Base-by-base conservation (phyloP, 1,284 basidiomycete genomes). In the Puccinia hordei region DNA sequence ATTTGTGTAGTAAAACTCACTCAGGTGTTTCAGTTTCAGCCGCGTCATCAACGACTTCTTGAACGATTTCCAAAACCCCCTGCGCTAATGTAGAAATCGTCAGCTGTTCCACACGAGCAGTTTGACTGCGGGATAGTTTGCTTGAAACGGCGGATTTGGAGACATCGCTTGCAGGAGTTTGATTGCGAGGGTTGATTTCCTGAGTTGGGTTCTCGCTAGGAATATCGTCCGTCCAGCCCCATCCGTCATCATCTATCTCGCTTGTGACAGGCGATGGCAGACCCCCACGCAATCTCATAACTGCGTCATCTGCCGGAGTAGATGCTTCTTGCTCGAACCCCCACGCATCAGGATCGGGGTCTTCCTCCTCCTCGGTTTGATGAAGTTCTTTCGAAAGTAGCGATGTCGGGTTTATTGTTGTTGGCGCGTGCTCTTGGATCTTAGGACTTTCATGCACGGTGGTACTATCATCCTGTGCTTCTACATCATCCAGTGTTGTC, bases 81-180 rank as follows among this genome's bases (percentile, higher is more conserved):
- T 80, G 68, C 13, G 77, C 77, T 41, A 73, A 22, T 38, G n/a
- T 73, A 73, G 77, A 80, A 33, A 80, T 80, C 24, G 77, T 80
- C 10, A 80, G 24, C 55, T 80, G 51, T 33, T 73, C 68, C 27
- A 71, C 55, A 49, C 44, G 74, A 35, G 33, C 38, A 24, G 53
- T 19, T 49, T 51, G 2, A 63, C 33, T n/a, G 19, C n/a, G 10
- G 22, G 66, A 24, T n/a, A 24, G 24, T 30, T 65, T 15, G 41
- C 19, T 15, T 19, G 53, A 61, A 27, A 61, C 8, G 44, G 44
- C 13, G 1, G 17, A 17, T 35, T 68, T 71, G 6, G 33, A 41
- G 15, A 22, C 22, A 10, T 69, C 22, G 15, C 30, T 44, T 22
- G 15, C 51, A 4, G 44, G 24, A 35, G 17, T 41, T n/a, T 41